These are phyloP conservation scores for Apophysomyces ossiformis DNA, from an alignment of 371 early-diverging fungal genomes.

Conservation along the genomic window DNA sequence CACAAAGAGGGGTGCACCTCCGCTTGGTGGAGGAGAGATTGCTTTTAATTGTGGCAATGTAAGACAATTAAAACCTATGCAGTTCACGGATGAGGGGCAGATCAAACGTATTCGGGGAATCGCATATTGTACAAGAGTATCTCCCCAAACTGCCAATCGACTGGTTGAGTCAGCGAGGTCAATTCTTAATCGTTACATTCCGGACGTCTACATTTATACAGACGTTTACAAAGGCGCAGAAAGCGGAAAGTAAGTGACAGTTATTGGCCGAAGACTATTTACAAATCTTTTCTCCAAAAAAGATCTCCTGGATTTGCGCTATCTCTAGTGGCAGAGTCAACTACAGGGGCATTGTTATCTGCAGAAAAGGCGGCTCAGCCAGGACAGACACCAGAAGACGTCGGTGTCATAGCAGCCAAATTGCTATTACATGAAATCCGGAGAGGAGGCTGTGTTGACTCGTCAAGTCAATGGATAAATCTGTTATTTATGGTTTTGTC, in stretches of 20 bases:
- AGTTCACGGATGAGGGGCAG: conserved; percentile 81
- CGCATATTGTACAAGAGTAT: conserved; percentile 90
- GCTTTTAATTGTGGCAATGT: conserved; percentile 84
- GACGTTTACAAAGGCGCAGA: conserved; percentile 97
- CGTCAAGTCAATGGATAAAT: conserved; percentile 85
- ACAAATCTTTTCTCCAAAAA: neutral
- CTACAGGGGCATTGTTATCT: conserved; percentile 80
- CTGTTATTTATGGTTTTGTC: conserved; percentile 86
- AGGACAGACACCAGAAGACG: conserved; percentile 87
- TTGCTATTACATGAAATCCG: conserved; percentile 83
- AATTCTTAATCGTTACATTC: conserved; percentile 86
- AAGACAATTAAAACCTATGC: conserved; percentile 79
- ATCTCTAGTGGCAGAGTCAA: conserved; percentile 91
- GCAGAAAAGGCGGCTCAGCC: conserved; percentile 84
- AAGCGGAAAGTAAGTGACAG: conserved; percentile 71
- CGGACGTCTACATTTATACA: conserved; percentile 96
- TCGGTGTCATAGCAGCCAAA: conserved; percentile 78
- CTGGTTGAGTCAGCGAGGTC: conserved; percentile 89
- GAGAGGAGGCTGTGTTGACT: conserved; percentile 91
- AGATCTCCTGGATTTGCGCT: conserved; percentile 93
- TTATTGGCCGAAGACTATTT: neutral
- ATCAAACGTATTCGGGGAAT: conserved; percentile 96
- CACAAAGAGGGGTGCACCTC: conserved; percentile 92
- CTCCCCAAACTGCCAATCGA: conserved; percentile 93
- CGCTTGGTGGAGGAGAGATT: conserved; percentile 94